Evolutionary conservation across 306 rosid genomes (phyloP).

Genomic region (Lagenaria siceraria): DNA sequence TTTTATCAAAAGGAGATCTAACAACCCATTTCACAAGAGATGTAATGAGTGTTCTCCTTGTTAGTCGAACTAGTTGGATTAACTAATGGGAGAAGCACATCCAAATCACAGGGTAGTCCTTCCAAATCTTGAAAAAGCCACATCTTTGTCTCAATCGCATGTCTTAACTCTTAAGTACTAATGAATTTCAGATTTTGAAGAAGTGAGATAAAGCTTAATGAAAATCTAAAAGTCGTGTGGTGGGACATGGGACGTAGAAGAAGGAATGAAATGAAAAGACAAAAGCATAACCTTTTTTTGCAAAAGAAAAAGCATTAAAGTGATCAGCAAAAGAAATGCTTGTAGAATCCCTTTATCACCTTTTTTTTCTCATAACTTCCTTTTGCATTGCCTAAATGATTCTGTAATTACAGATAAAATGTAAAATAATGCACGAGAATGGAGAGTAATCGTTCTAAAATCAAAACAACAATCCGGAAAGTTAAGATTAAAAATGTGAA

Average conservation of each 20-base stretch:
- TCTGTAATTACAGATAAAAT: not conserved
- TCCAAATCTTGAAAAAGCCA: not conserved
- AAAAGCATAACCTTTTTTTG: slow-evolving; percentile 23
- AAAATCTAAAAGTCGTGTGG: not conserved
- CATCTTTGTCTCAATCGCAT: slow-evolving; percentile 10
- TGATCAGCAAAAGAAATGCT: slow-evolving; percentile 16
- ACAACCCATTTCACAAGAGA: not conserved
- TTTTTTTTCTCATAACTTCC: not conserved
- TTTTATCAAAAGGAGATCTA: not conserved
- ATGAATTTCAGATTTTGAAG: not conserved
- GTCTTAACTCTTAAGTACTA: not conserved
- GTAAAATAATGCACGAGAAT: not conserved
- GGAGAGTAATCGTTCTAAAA: not conserved
- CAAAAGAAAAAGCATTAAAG: slow-evolving; percentile 23
- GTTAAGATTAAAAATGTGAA: not conserved
- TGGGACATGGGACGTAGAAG: not conserved
- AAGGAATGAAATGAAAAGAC: slow-evolving; percentile 11
- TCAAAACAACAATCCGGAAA: not conserved
- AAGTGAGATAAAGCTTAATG: not conserved
- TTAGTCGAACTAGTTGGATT: not conserved
- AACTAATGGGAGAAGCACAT: not conserved
- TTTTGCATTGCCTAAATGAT: not conserved
- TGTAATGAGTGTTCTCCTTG: not conserved
- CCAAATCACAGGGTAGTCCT: not conserved
- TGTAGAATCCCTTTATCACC: slow-evolving; percentile 14